A percentile compares a stretch with the other conserved stretches of the same genome.
Conservation (phyloP, 345 rosid species). For the Aethionema arabicum region DNA sequence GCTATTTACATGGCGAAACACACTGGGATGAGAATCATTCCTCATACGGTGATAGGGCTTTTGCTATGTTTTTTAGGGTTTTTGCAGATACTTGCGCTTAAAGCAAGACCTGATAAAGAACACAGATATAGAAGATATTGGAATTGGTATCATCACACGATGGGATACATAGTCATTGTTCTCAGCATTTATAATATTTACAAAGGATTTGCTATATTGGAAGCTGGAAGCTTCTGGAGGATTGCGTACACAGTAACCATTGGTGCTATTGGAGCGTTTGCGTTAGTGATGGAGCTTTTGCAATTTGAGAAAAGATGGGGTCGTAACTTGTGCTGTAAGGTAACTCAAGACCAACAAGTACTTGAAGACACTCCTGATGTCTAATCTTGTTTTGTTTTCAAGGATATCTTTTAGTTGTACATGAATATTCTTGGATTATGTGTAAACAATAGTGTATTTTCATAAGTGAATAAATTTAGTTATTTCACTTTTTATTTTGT, state of each 20-base stretch:
- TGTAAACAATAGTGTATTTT: no score
- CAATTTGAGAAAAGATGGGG: constrained; percentile 29
- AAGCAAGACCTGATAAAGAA: constrained; percentile 57
- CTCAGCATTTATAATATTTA: constrained; percentile 60
- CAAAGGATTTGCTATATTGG: constrained; percentile 57
- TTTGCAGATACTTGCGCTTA: constrained; percentile 29
- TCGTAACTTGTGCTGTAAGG: constrained; percentile 14
- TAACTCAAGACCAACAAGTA: constrained; percentile 5
- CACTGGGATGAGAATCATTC: constrained; percentile 12
- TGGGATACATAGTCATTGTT: constrained; percentile 55
- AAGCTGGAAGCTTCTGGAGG: constrained; percentile 52
- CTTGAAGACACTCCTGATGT: no score
- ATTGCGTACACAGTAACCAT: constrained; percentile 43
- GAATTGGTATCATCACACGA: constrained; percentile 71
- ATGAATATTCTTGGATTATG: no score
- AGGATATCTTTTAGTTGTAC: no score
- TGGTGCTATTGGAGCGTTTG: constrained; percentile 29
- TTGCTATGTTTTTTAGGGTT: constrained; percentile 20
- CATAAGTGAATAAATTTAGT: no score
- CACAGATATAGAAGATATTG: constrained; percentile 70
- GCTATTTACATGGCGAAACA: constrained; percentile 30
- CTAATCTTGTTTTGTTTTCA: no score
- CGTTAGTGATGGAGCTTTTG: constrained; percentile 25
- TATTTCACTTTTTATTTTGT: no score
- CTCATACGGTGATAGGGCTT: constrained; percentile 18